phyloP scores from a whole-genome alignment of 495 filamentous ascomycete genomes.

The Aspergillus nidulans region DNA sequence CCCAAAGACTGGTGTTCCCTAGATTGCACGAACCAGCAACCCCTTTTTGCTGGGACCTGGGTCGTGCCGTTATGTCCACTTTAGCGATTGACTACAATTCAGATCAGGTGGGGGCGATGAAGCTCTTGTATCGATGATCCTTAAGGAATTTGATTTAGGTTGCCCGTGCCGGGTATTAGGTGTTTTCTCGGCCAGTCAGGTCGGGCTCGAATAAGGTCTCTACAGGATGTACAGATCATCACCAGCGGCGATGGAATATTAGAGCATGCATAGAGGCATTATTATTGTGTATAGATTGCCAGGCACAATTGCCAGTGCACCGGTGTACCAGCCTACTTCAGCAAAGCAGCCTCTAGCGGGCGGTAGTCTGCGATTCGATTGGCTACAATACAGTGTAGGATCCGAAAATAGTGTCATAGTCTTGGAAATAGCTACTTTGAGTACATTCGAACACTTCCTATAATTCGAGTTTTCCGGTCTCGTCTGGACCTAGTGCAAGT shows the following conservation, averaged over 20 bases:
- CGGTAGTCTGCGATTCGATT: not conserved
- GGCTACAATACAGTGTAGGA: not conserved
- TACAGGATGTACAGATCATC: too few relatives aligned
- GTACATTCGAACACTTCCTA: not conserved
- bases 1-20: too few relatives aligned
- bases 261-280: not conserved
- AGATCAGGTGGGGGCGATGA: not conserved
- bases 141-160: too few relatives aligned
- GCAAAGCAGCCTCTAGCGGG: not conserved
- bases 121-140: too few relatives aligned
- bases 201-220: too few relatives aligned
- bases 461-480: not conserved
- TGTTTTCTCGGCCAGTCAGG: too few relatives aligned
- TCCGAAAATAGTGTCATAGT: not conserved
- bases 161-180: too few relatives aligned
- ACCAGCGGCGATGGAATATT: too few relatives aligned
- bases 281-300: not conserved
- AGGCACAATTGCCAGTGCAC: not conserved
- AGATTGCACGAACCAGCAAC: not conserved
- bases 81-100: not conserved
- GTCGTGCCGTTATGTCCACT: not conserved
- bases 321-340: not conserved
- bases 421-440: not conserved
- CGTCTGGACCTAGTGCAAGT: too few relatives aligned
- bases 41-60: not conserved